Evolutionary conservation across 2,329 filamentous ascomycete genomes (phyloP).

Genomic region (Laburnicola sp.): DNA sequence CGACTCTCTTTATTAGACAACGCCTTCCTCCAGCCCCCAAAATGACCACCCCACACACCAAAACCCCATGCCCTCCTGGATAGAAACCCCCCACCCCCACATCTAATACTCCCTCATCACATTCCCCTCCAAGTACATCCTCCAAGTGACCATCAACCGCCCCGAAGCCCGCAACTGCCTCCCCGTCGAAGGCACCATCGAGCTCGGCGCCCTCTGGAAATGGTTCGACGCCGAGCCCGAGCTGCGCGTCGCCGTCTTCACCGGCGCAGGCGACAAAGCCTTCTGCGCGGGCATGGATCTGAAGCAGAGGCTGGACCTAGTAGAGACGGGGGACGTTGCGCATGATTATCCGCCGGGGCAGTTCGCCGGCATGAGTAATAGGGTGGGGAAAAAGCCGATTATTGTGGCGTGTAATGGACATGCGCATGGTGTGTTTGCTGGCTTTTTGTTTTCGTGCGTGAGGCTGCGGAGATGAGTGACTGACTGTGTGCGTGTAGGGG

Average conservation of each 20-base stretch:
- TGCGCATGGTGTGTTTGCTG: constrained; percentile 32
- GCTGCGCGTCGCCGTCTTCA: constrained; percentile 47
- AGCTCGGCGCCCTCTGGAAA: constrained; percentile 51
- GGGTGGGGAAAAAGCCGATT: constrained; percentile 29
- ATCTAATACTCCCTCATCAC: constrained; percentile 34
- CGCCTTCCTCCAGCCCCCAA: neutral
- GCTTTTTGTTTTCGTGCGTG: constrained; percentile 42
- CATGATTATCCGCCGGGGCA: constrained; percentile 24
- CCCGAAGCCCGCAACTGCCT: constrained; percentile 47
- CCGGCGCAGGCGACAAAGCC: constrained; percentile 53
- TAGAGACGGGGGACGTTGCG: constrained; percentile 18
- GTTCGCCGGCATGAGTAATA: constrained; percentile 29
- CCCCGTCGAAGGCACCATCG: constrained; percentile 41
- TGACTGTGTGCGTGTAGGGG: constrained; percentile 36
- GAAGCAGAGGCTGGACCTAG: constrained; percentile 39
- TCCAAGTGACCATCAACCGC: constrained; percentile 55
- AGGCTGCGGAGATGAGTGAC: neutral
- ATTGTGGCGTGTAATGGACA: constrained; percentile 28
- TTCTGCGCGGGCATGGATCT: constrained; percentile 58
- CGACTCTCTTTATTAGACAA: too few species aligned
- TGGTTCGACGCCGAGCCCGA: constrained; percentile 55
- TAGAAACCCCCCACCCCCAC: constrained; percentile 26
- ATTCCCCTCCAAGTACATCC: constrained; percentile 48
- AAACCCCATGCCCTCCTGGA: constrained; percentile 39
- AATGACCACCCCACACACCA: constrained; percentile 25